Evolutionary conservation across 805 yeast genomes (phyloP), one percentile per base, ranked within the genome.

Genomic region (Kuraishia piskuri): DNA sequence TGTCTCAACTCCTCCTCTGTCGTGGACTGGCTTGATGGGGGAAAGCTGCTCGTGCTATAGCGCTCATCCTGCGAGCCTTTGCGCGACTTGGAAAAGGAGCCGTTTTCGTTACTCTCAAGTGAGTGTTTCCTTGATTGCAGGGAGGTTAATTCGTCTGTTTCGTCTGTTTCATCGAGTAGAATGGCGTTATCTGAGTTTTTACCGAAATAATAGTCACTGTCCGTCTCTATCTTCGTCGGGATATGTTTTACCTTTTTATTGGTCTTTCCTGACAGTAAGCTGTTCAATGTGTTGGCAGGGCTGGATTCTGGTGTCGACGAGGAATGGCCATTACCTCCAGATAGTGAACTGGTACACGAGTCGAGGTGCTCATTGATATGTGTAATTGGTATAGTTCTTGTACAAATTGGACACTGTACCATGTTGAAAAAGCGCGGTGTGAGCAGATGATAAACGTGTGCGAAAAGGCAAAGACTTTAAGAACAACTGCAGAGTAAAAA

Each of bases 351-450:
- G 12, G 61, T 54, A 44, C 71, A 65, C 1, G 53, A 55, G 54
- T 73, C 77, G 37, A 73, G 55, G 52, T 73, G 77, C 22, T 54
- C 50, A 48, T 70, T 68, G n/a, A 70, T 69, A 19, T 56, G 51
- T 6, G 58, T 61, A 1, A 70, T 51, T 14, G 60, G 61, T 1
- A 69, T 58, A 2, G 66, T 64, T 20, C 56, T 56, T 2, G 59
- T 45, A 46, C 74, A 70, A 9, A 68, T 63, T 2, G 74, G 74
- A 54, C 74, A 70, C 25, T 56, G 47, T 2, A 69, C 72, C 69
- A 70, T 66, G 17, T 47, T 44, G 51, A 24, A 48, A 52, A 7
- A 7, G n/a, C 22, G 21, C n/a, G 25, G n/a, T 7, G 50, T 2
- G 51, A 22, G 25, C 19, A 22, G 12, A 23, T 20, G 17, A 31